Evolutionary conservation across 2,329 filamentous ascomycete species (phyloP).

Genomic region (Rosellinia necatrix): DNA sequence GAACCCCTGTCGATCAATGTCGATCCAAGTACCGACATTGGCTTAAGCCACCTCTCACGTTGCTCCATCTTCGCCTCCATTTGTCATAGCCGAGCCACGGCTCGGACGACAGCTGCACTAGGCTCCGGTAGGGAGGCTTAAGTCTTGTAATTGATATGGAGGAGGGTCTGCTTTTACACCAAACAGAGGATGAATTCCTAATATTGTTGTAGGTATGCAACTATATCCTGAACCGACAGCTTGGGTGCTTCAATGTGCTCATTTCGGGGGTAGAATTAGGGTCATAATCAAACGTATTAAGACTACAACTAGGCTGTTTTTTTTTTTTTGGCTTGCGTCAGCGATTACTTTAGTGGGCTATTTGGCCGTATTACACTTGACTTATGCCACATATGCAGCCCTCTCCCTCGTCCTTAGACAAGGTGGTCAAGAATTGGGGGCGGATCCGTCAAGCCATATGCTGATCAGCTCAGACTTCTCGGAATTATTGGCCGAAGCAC

Average conservation of each 20-base stretch:
- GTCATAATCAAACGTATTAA: too few relatives aligned
- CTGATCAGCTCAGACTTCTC: not conserved
- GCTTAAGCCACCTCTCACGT: not conserved
- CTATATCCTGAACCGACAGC: too few relatives aligned
- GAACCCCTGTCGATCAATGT: conserved; percentile 19
- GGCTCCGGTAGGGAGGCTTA: too few relatives aligned
- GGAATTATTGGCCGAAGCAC: conserved; percentile 1
- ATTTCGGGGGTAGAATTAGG: too few relatives aligned
- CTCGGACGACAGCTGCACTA: too few relatives aligned
- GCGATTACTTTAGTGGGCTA: too few relatives aligned
- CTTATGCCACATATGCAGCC: too few relatives aligned
- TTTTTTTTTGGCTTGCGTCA: too few relatives aligned
- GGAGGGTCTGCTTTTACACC: conserved; percentile 14
- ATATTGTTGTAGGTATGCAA: not conserved
- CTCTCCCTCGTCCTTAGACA: conserved; percentile 5
- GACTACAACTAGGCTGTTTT: too few relatives aligned
- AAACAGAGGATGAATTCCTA: conserved; percentile 8
- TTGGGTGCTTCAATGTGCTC: too few relatives aligned
- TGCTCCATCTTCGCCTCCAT: conserved; percentile 7
- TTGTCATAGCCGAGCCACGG: conserved; percentile 5
- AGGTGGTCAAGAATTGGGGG: not conserved
- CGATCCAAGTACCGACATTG: conserved; percentile 22
- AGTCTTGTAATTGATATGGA: conserved; percentile 10
- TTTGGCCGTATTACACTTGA: too few relatives aligned
- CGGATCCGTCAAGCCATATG: conserved; percentile 13